Conservation (phyloP, 1,284 basidiomycete species). For the Ustilago crameri region DNA sequence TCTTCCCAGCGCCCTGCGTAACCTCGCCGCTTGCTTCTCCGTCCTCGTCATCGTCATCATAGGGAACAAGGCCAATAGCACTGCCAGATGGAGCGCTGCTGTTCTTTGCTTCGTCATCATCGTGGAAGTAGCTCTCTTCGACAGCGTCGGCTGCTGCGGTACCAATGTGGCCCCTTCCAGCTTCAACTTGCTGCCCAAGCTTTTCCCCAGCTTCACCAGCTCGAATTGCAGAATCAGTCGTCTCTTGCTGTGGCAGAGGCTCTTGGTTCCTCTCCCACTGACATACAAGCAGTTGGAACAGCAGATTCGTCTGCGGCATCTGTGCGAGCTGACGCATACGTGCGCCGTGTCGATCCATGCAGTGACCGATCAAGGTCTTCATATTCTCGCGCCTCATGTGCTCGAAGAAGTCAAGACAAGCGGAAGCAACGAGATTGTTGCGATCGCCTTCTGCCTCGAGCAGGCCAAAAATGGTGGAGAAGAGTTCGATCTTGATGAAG, state of each 20-base stretch:
- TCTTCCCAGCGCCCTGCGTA: conserved; percentile 13
- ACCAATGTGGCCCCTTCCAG: conserved; percentile 59
- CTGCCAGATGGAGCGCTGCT: conserved; percentile 70
- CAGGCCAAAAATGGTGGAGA: conserved; percentile 84
- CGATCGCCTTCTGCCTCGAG: conserved; percentile 82
- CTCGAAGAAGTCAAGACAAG: conserved; percentile 95
- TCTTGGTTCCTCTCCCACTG: conserved; percentile 93
- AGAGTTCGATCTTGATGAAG: conserved; percentile 84
- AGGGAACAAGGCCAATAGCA: conserved; percentile 76
- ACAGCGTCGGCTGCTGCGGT: conserved; percentile 75
- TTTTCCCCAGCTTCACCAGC: conserved; percentile 16
- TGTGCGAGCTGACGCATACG: conserved; percentile 77
- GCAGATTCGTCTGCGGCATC: conserved; percentile 74
- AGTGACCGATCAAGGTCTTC: conserved; percentile 83
- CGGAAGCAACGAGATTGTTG: conserved; percentile 92
- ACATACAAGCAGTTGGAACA: conserved; percentile 79
- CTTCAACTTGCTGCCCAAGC: conserved; percentile 43
- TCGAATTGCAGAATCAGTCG: conserved; percentile 11
- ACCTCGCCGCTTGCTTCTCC: conserved; percentile 1
- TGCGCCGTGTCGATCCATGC: conserved; percentile 81
- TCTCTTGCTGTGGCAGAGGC: conserved; percentile 28
- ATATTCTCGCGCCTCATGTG: conserved; percentile 80
- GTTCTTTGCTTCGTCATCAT: conserved; percentile 75
- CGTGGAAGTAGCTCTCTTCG: conserved; percentile 88
- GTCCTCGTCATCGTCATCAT: conserved; percentile 69